Evolutionary conservation across 805 yeast genomes (phyloP), one percentile per base, ranked within the genome.

Genomic region (Candida krabiensis): DNA sequence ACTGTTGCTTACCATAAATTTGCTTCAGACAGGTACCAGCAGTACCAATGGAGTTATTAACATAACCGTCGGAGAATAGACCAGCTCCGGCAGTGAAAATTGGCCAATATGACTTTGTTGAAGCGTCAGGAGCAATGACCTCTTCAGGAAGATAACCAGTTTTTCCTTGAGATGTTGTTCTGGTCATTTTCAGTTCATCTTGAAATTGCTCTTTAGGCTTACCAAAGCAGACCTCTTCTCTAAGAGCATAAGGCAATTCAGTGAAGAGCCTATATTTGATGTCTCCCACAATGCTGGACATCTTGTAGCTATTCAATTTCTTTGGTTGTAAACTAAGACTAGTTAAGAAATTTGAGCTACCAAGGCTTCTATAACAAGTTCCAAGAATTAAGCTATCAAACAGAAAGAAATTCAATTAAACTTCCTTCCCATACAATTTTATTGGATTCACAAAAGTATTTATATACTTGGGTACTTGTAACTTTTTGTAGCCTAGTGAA

Each of bases 21-120:
- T 56, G 65, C 13, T 73, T 60, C 46, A 90, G 70, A 67, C 90
- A 80, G 13, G 90, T 79, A 24, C 82, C 72, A 13, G 83, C 95
- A 8, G 93, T 75, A 42, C 86, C 76, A 40, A 87, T 84, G 37
- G 93, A 80, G 64, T 86, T 87, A 61, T 89, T 89, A 44, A 87
- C 83, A 59, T 89, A 90, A 37, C 97, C 97, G 64, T 91, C 98
- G 25, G 95, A 83, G 64, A 90, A 89, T 31, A 90, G 71, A 38
- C 96, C 97, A 0, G 96, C 93, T 46, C 97, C 97, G 1, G 96
- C 81, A 9, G 87, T 81, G 46, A 84, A 69, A 34, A 86, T 79
- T 5, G 93, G 80, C 83, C 88, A 75, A 47, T 64, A 55, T 5
- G 56, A 44, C 23, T 46, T 58, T n/a, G n/a, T n/a, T 12, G 47